Conservation (phyloP, 345 rosid genomes). For the Melaleuca alternifolia region DNA sequence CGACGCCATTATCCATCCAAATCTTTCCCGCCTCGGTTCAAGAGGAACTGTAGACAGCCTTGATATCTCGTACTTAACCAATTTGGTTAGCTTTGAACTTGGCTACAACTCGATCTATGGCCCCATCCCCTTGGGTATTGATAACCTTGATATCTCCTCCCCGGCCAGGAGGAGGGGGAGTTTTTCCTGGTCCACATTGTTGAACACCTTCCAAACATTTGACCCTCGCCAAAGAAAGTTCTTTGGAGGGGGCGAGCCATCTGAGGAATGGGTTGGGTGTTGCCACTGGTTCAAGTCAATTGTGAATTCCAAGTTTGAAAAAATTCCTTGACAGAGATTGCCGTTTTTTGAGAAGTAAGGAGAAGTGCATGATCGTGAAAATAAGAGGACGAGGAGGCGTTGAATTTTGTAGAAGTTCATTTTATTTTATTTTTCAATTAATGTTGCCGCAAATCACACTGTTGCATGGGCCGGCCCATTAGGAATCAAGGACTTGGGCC, state of each 20-base stretch:
- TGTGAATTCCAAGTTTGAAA: neutral
- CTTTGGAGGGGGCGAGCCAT: neutral
- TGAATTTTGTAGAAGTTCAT: neutral
- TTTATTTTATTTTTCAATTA: neutral
- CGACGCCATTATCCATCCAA: neutral
- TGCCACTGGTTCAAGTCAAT: neutral
- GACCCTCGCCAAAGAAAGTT: neutral
- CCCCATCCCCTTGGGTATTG: neutral
- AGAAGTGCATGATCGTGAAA: neutral
- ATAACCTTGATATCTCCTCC: too few relatives aligned
- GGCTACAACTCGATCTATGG: neutral
- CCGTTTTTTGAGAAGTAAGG: neutral
- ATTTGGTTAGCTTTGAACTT: neutral
- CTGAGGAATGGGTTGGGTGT: neutral
- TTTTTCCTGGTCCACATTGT: too few relatives aligned
- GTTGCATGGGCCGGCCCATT: neutral
- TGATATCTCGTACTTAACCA: rapidly evolving
- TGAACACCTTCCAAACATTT: too few relatives aligned
- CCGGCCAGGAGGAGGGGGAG: too few relatives aligned
- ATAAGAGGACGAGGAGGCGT: neutral
- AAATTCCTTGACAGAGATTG: neutral
- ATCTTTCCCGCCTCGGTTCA: neutral
- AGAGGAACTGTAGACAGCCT: neutral
- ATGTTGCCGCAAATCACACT: neutral
- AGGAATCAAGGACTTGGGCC: neutral